Evolutionary conservation across 805 yeast genomes (phyloP), one percentile per base, ranked within the genome.

Genomic region (Wickerhamiella kurtzmanii): DNA sequence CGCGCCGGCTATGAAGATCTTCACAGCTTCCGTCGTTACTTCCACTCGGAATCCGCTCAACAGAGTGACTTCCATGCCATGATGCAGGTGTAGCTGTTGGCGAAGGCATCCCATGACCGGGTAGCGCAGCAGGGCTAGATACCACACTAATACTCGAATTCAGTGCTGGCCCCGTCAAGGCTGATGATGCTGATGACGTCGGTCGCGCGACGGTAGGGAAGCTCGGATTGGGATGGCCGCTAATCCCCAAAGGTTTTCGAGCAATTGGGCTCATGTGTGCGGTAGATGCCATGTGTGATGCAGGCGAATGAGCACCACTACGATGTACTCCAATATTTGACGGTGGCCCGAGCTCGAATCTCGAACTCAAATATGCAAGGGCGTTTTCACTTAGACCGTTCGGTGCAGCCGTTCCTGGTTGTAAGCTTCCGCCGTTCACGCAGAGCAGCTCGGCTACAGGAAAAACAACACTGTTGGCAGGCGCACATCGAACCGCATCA

Each of bases 391-490:
- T 48, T 22, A 56, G 50, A 6, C 50, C 56, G 15, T 18, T 41
- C 16, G 52, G 55, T 2, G 21, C 42, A 8, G 16, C 37, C 16
- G 44, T 38, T 1, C 35, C 22, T 8, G 48, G 35, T 4, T 63
- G 62, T 3, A 64, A 46, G 2, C 54, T 44, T 1, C 69, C 69
- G 1, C 69, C 67, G 44, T 65, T 61, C 40, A 65, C 62, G 32
- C 64, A 43, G 3, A 68, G 56, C 36, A 68, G 48, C 50, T 68
- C 72, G 4, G 70, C 66, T 9, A 65, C 47, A 2, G 69, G 63
- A 49, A 62, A 68, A 8, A 53, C 43, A n/a, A 42, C 39, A 1
- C 60, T 51, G 13, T 54, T 58, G 6, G 48, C 48, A 1, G 59
- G 54, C 3, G 64, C 60, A n/a, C 53, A 45, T 17, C 59, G 51